Percentiles rank a stretch among this genome's conserved stretches.
phyloP scores from a whole-genome alignment of 495 filamentous ascomycete genomes.

The Clavariopsis aquatica region DNA sequence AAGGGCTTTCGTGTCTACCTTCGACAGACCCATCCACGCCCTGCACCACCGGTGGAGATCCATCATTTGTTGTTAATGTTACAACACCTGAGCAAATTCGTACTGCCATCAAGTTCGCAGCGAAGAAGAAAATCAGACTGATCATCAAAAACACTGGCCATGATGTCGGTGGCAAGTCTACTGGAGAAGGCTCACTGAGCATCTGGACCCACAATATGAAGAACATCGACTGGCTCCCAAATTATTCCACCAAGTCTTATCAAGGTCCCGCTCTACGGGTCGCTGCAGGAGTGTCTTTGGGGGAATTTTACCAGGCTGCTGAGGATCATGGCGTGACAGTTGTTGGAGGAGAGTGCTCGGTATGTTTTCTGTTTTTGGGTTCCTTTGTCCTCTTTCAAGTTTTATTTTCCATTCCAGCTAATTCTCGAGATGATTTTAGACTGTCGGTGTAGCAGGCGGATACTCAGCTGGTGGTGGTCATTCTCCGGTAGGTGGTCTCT shows the following conservation, averaged over 20 bases:
- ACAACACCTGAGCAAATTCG: constrained; percentile 58
- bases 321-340: constrained; percentile 19
- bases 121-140: constrained; percentile 59
- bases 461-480: constrained; percentile 29
- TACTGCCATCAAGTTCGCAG: constrained; percentile 62
- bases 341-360: constrained; percentile 29
- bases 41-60: constrained; percentile 60
- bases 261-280: constrained; percentile 18
- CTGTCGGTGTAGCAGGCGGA: constrained; percentile 32
- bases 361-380: neutral
- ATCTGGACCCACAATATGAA: constrained; percentile 35
- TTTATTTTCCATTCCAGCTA: neutral
- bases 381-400: neutral
- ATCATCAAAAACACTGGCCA: constrained; percentile 73
- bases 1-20: constrained; percentile 20
- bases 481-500: constrained; percentile 15
- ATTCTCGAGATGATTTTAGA: constrained; percentile 10
- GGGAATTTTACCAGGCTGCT: constrained; percentile 15
- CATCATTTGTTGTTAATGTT: constrained; percentile 60
- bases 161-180: constrained; percentile 9
- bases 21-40: neutral
- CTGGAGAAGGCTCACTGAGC: constrained; percentile 18
- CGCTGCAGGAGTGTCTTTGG: constrained; percentile 13
- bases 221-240: constrained; percentile 11
- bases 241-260: constrained; percentile 12